Conservation (phyloP, 306 rosid genomes). For the Argentina anserina region DNA sequence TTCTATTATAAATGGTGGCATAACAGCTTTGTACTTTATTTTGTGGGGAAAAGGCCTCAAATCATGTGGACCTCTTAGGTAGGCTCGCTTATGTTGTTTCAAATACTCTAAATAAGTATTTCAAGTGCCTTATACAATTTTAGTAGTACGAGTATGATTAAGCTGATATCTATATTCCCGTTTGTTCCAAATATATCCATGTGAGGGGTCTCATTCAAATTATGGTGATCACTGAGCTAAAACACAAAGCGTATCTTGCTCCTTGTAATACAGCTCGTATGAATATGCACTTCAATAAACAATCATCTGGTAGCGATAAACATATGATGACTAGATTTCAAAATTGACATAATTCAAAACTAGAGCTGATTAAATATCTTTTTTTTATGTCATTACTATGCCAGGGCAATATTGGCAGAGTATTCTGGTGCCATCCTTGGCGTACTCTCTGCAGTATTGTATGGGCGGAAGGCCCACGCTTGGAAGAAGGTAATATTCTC, state of each 20-base stretch:
- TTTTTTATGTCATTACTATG: slow-evolving; percentile 21
- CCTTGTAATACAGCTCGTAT: no score
- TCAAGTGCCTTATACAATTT: slow-evolving; percentile 14
- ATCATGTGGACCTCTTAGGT: slow-evolving; percentile 98
- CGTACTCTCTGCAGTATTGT: slow-evolving; percentile 81
- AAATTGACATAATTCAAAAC: slow-evolving; percentile 4
- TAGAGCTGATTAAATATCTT: slow-evolving; percentile 1
- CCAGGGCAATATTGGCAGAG: slow-evolving; percentile 91
- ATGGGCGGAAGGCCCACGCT: slow-evolving; percentile 68
- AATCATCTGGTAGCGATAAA: slow-evolving; percentile 1
- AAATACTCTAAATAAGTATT: slow-evolving; percentile 1
- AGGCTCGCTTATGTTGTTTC: slow-evolving; percentile 28
- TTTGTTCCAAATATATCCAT: not conserved
- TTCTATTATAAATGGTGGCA: slow-evolving; percentile 83
- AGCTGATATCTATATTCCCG: not conserved
- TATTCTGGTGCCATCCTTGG: slow-evolving; percentile 99
- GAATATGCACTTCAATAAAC: slow-evolving; percentile 8
- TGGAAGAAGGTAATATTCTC: slow-evolving; percentile 79
- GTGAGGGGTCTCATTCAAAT: slow-evolving; percentile 4
- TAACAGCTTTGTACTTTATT: slow-evolving; percentile 79
- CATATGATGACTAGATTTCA: not conserved
- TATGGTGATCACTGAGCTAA: not conserved
- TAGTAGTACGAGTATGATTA: not conserved
- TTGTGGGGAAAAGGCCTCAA: slow-evolving; percentile 99
- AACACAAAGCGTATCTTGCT: not conserved